A percentile compares a stretch with the other conserved stretches of the same genome.
Conservation (phyloP, 306 rosid genomes). For the Potentilla sterilis region DNA sequence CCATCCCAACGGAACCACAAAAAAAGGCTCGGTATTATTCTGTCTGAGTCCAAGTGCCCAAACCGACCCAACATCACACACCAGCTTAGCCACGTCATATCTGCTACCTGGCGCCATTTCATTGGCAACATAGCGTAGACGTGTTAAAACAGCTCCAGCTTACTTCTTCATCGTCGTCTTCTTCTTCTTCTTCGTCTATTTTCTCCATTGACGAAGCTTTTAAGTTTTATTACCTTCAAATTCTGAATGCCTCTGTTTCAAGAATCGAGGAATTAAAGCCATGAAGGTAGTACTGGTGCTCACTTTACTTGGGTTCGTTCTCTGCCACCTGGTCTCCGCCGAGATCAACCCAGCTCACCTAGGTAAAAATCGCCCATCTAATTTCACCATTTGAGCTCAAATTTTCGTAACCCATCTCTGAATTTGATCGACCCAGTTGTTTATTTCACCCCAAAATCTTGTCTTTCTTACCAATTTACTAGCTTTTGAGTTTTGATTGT, state of each 20-base stretch:
- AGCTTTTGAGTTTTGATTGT: not conserved
- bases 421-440: not conserved
- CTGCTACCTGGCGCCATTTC: not conserved
- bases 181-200: not conserved
- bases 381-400: not conserved
- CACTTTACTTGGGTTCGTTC: conserved; percentile 25
- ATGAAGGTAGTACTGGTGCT: conserved; percentile 44
- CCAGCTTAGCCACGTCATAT: not conserved
- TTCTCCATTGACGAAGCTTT: conserved; percentile 6
- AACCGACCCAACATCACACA: not conserved
- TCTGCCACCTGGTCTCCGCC: conserved; percentile 38
- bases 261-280: not conserved
- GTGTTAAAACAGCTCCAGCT: not conserved
- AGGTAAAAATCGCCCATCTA: conserved; percentile 32
- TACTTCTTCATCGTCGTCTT: not conserved
- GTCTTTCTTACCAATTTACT: not conserved
- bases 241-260: not conserved
- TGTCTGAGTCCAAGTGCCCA: not conserved
- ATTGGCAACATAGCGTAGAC: not conserved
- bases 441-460: not conserved
- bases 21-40: no score
- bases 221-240: not conserved
- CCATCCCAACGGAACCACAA: no score
- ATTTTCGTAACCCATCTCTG: not conserved
- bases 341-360: conserved; percentile 58